A percentile compares a stretch with the other conserved stretches of the same genome.
Evolutionary conservation across 257 asterid species (phyloP).

Genomic region (Solanum raphanifolium): DNA sequence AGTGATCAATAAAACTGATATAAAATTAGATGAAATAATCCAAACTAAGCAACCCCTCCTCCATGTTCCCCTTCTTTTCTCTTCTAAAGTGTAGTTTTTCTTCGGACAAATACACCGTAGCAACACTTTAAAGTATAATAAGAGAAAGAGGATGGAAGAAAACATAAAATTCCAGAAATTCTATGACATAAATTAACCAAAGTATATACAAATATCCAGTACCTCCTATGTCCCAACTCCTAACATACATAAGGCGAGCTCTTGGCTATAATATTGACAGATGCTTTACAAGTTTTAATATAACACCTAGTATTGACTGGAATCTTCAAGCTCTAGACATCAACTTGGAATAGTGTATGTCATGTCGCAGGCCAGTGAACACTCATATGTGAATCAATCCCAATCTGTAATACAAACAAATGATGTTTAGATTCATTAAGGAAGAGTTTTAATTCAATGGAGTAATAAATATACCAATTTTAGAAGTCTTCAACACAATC

Average conservation of each 20-base stretch:
- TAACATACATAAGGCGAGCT: neutral
- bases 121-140: neutral
- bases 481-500: neutral
- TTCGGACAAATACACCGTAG: neutral
- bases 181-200: neutral
- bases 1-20: neutral
- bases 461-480: neutral
- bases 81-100: neutral
- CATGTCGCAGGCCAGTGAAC: constrained; percentile 13
- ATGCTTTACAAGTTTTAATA: neutral
- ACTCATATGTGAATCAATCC: constrained; percentile 9
- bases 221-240: neutral
- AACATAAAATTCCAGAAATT: neutral
- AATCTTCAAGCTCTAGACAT: neutral
- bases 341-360: neutral
- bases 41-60: neutral
- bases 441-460: neutral
- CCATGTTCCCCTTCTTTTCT: neutral
- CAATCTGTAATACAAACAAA: constrained; percentile 5
- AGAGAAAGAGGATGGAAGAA: neutral
- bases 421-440: neutral
- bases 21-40: neutral
- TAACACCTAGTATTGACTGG: neutral
- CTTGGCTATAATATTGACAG: neutral
- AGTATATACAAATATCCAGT: neutral